These are phyloP conservation scores for Pleurotus sapidus DNA, from an alignment of 768 basidiomycete genomes.

Conservation along the genomic window DNA sequence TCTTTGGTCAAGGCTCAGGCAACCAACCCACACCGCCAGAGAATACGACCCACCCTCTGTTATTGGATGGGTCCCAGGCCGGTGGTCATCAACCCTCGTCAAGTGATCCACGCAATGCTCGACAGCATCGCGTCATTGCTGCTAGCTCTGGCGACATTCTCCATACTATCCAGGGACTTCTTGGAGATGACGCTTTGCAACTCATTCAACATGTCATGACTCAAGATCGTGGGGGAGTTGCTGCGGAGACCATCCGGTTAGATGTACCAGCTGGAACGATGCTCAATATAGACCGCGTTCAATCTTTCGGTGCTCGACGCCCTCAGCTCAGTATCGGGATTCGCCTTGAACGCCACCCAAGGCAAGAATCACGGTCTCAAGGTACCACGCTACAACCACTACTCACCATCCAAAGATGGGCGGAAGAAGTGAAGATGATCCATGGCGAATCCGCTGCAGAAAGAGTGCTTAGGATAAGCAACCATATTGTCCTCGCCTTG, in stretches of 20 bases:
- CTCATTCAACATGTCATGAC: constrained; percentile 81
- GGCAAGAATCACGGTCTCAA: constrained; percentile 37
- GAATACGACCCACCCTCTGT: constrained; percentile 77
- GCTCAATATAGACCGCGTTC: constrained; percentile 56
- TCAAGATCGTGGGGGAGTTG: constrained; percentile 49
- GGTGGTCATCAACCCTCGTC: constrained; percentile 38
- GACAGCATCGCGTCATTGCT: constrained; percentile 54
- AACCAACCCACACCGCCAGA: constrained; percentile 54
- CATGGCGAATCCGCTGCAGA: constrained; percentile 73
- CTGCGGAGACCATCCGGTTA: constrained; percentile 69
- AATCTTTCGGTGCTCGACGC: constrained; percentile 46
- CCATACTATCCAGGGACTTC: constrained; percentile 76
- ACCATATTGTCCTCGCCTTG: constrained; percentile 70
- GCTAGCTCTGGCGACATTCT: constrained; percentile 54
- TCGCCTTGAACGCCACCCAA: constrained; percentile 56
- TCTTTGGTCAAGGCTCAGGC: constrained; percentile 64
- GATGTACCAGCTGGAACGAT: constrained; percentile 70
- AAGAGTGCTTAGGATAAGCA: constrained; percentile 61
- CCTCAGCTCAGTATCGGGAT: constrained; percentile 54
- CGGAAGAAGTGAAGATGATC: constrained; percentile 80
- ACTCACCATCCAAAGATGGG: constrained; percentile 84
- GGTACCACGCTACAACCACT: constrained; percentile 73
- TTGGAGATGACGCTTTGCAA: constrained; percentile 79
- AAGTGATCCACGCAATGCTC: constrained; percentile 43
- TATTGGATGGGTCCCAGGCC: constrained; percentile 58